phyloP scores from a whole-genome alignment of 1,139 yeast species.

The Pichia sp. region DNA sequence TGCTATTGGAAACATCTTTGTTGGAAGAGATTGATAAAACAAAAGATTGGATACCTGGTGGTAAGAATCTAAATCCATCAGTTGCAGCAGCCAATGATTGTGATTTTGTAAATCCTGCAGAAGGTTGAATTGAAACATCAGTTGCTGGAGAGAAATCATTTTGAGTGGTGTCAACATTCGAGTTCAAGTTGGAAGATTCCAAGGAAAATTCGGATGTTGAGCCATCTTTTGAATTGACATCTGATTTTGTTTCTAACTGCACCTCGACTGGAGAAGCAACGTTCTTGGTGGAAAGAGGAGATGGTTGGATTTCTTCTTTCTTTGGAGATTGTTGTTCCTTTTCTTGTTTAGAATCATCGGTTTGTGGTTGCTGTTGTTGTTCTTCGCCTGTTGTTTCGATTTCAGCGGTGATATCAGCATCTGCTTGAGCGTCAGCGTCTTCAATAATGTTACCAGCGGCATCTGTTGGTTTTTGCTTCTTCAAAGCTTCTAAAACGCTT shows the following conservation, averaged over 20 bases:
- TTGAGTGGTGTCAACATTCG: not conserved
- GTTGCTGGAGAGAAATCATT: constrained; percentile 8
- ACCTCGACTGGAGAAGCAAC: too few relatives aligned
- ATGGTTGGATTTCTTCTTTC: too few relatives aligned
- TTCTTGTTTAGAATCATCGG: too few relatives aligned
- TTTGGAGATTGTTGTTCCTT: too few relatives aligned
- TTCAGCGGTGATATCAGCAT: not conserved
- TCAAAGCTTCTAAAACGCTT: constrained; percentile 34
- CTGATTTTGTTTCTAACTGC: constrained; percentile 19
- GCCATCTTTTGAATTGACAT: too few relatives aligned
- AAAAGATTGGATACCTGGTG: constrained; percentile 73
- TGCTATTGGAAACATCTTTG: constrained; percentile 30
- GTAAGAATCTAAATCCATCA: constrained; percentile 44
- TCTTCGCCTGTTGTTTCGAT: too few relatives aligned
- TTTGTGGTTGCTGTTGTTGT: too few relatives aligned
- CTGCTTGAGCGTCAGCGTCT: too few relatives aligned
- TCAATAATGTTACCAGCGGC: not conserved
- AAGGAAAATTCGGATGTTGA: too few relatives aligned
- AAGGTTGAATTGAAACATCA: constrained; percentile 28
- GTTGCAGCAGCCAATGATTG: constrained; percentile 14
- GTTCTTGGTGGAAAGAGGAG: too few relatives aligned
- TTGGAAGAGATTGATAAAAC: constrained; percentile 51
- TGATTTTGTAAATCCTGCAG: constrained; percentile 14
- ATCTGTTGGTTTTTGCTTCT: constrained; percentile 33
- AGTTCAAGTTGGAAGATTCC: not conserved